Evolutionary conservation across 805 yeast species (phyloP), one percentile per base, ranked within the genome.

Genomic region (Candida morakotiae): DNA sequence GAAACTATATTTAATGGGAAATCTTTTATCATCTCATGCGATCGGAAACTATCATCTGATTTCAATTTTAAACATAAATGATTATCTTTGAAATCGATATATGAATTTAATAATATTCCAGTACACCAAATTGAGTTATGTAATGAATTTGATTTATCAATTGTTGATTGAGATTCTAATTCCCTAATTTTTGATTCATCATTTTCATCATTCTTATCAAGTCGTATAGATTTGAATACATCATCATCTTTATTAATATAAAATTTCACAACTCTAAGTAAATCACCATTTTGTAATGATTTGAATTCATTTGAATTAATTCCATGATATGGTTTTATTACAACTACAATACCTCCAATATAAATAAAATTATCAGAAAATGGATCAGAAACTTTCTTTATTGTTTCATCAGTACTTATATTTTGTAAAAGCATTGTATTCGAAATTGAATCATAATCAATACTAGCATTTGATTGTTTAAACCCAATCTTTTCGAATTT

Each of bases 301-400:
- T 31, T 32, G 34, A 58, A 58, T 14, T 56, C 62, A 28, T 40
- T 34, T 2, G 39, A 46, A 4, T 27, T 31, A 5, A 22, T 31
- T 1, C 56, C 56, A 14, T 46, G 43, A 37, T 51, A 62, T 5
- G 60, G 58, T 33, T 53, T 47, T 3, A 58, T 55, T 4, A 60
- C 64, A 10, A 60, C 64, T 2, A 60, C 67, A 14, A 60, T 51
- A 1, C 56, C 56, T 2, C 69, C 69, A 9, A 59, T 44, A 13
- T 37, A n/a, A 14, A 56, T 55, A 9, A 31, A 21, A 17, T 40
- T 48, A 11, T 46, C 46, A 53, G 56, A 59, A 34, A 41, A 60
- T 4, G 65, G 63, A 38, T 62, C 67, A 14, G 43, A 24, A 1
- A 60, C 64, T 22, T 46, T 42, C 26, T 45, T 46, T 20, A 60